phyloP scores from a whole-genome alignment of 2,329 filamentous ascomycete genomes.

The Colletotrichum falcatum region DNA sequence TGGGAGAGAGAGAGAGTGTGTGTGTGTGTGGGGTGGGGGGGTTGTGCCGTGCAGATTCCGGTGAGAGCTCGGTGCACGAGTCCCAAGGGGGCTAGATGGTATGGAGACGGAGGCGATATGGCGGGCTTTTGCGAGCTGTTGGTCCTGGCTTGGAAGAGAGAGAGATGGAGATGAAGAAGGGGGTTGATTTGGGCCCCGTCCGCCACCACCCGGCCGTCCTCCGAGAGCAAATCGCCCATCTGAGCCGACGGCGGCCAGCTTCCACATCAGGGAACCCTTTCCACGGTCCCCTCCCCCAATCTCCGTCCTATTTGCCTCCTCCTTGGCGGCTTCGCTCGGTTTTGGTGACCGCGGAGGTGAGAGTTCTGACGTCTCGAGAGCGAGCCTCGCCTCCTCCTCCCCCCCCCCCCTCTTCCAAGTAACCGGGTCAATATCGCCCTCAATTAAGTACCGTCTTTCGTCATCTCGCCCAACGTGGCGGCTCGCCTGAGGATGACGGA shows the following conservation, averaged over 20 bases:
- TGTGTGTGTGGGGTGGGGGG: neutral
- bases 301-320: slow-evolving; percentile 1
- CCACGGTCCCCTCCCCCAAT: slow-evolving; percentile 1
- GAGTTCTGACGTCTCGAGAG: neutral
- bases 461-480: neutral
- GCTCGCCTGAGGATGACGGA: neutral
- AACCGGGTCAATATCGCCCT: neutral
- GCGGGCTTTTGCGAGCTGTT: neutral
- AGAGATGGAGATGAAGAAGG: neutral
- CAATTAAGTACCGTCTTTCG: neutral
- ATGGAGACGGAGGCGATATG: slow-evolving; percentile 24
- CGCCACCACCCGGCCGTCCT: slow-evolving; percentile 32
- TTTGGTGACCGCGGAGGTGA: neutral
- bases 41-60: slow-evolving; percentile 16
- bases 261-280: neutral
- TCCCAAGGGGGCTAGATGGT: neutral
- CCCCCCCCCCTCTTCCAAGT: neutral
- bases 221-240: slow-evolving; percentile 12
- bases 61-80: slow-evolving; percentile 18
- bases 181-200: neutral
- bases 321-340: neutral
- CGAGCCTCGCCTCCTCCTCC: too few species aligned
- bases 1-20: too few species aligned
- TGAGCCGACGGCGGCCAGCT: neutral
- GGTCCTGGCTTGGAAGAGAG: neutral